Percentiles rank a stretch among this genome's conserved stretches.
Evolutionary conservation across 2,329 filamentous ascomycete genomes (phyloP).

Genomic region (Pyrenophora tritici-repentis): DNA sequence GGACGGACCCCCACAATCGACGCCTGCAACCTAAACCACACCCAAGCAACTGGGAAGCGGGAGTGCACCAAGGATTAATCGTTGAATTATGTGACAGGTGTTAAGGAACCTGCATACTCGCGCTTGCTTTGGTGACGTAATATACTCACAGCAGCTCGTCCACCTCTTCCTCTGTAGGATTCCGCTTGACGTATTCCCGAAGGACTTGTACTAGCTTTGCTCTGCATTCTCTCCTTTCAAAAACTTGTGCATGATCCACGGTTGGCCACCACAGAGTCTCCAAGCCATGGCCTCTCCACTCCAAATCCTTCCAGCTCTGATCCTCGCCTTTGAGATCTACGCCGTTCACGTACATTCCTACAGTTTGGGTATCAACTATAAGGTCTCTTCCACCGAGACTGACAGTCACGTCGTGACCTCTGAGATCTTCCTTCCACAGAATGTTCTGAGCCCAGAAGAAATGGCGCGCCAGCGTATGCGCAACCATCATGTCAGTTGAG

Average conservation of each 20-base stretch:
- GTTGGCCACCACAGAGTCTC: constrained; percentile 65
- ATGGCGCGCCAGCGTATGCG: constrained; percentile 65
- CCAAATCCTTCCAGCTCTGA: constrained; percentile 37
- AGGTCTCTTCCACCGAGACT: constrained; percentile 65
- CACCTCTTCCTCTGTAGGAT: constrained; percentile 7
- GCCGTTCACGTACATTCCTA: constrained; percentile 62
- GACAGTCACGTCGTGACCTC: constrained; percentile 58
- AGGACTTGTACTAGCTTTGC: constrained; percentile 32
- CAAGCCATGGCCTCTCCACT: constrained; percentile 52
- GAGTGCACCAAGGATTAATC: neutral
- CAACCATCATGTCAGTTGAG: constrained; percentile 68
- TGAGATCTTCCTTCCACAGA: constrained; percentile 70
- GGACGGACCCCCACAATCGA: constrained; percentile 26
- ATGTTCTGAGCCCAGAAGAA: constrained; percentile 77
- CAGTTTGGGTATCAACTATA: constrained; percentile 65
- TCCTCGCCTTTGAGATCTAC: constrained; percentile 39
- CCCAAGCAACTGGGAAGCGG: too few species aligned
- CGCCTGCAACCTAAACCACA: too few species aligned
- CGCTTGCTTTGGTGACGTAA: neutral
- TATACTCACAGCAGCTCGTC: constrained; percentile 3
- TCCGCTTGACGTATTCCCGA: constrained; percentile 30
- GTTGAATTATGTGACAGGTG: constrained; percentile 6
- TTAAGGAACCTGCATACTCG: neutral
- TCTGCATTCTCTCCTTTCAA: constrained; percentile 35
- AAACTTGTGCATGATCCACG: constrained; percentile 66